Evolutionary conservation across 345 rosid species (phyloP), one percentile per base, ranked within the genome.

Genomic region (Arabis hirsuta): DNA sequence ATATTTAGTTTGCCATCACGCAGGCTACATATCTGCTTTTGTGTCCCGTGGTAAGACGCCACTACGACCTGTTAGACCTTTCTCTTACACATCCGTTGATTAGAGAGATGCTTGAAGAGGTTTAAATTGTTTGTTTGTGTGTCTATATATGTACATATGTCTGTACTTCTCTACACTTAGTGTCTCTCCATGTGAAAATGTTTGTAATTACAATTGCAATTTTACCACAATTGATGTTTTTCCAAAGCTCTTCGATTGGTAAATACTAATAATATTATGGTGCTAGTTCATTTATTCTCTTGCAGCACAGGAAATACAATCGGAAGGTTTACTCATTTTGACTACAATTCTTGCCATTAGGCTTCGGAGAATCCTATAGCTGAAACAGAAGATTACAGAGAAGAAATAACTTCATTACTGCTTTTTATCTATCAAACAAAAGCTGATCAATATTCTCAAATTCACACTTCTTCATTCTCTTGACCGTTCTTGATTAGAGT

Each of bases 281-380:
- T 32, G 55, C 56, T 31, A 64, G 45, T 47, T 64, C 56, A 47
- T 64, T 2, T 16, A 63, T 34, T 48, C 31, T 27, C 31, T 27
- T 27, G 31, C 31, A 27, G 4, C 31, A 27, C 31, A 6, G 68
- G 51, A 14, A 36, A 22, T 52, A 39, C 31, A 39, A n/a, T 14
- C 10, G 11, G 31, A 65, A 4, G 19, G 41, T 60, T 5, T 57
- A 5, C 51, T 41, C 51, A 7, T 26, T 55, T 27, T 5, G 34
- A 36, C 9, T 65, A 56, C 43, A 56, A 41, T 38, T 55, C 26
- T 65, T 56, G 71, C 77, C 52, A 12, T 65, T 9, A 65, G 51
- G 71, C 65, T 36, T 46, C 8, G 2, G 6, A 55, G 5, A 13
- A 36, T 65, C 46, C 36, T 51, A 38, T 9, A 20, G 12, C 27